phyloP scores from a whole-genome alignment of 495 filamentous ascomycete genomes.

The Cryomyces minteri region DNA sequence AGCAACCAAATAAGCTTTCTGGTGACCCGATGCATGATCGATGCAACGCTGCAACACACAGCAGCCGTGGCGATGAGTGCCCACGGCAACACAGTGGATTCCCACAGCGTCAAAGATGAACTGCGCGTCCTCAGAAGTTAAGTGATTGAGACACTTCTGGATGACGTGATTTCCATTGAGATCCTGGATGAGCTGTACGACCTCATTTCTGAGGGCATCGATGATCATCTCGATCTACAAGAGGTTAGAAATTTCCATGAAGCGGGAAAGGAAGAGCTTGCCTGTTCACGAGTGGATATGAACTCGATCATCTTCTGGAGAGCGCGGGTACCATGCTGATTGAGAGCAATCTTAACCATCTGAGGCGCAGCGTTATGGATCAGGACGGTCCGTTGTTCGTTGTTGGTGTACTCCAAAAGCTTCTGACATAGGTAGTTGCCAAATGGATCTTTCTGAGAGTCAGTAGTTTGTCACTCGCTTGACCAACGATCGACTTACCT shows the following conservation, averaged over 20 bases:
- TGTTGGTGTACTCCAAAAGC: constrained; percentile 76
- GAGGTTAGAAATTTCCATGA: constrained; percentile 2
- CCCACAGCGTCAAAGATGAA: constrained; percentile 97
- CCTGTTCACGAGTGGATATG: constrained; percentile 57
- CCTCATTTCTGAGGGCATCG: constrained; percentile 50
- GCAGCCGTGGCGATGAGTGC: constrained; percentile 94
- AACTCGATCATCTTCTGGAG: constrained; percentile 99
- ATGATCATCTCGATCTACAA: constrained; percentile 62
- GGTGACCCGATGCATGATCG: constrained; percentile 78
- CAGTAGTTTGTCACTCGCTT: neutral
- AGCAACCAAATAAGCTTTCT: constrained; percentile 71
- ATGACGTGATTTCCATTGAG: constrained; percentile 98
- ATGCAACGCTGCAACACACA: constrained; percentile 97
- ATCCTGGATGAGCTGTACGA: constrained; percentile 88
- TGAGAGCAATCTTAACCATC: constrained; percentile 80
- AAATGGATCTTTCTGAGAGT: constrained; percentile 51
- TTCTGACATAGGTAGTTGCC: constrained; percentile 98
- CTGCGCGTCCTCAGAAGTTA: constrained; percentile 59
- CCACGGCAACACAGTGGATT: constrained; percentile 66
- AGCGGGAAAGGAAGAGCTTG: constrained; percentile 1
- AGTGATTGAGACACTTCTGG: constrained; percentile 94
- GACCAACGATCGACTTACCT: constrained; percentile 22
- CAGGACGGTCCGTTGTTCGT: constrained; percentile 83
- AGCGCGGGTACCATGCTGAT: constrained; percentile 90
- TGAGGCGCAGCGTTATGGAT: constrained; percentile 73